These are phyloP conservation scores for Sphagnum contortum DNA, from an alignment of 225 moss, liverwort and hornwort species.

Conservation along the genomic window DNA sequence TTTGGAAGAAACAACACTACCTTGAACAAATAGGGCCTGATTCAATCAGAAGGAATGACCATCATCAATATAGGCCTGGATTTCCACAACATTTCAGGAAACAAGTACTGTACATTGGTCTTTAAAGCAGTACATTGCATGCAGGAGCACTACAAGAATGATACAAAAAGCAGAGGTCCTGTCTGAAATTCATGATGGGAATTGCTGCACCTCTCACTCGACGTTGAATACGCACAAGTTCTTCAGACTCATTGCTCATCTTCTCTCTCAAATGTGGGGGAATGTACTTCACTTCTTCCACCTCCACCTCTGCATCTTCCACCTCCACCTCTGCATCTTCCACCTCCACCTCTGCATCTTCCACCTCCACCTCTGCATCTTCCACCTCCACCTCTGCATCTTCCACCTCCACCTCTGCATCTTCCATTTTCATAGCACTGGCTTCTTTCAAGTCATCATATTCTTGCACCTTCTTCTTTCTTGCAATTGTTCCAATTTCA, in stretches of 20 bases:
- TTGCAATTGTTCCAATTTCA: not conserved
- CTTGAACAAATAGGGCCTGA: no score
- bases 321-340: not conserved
- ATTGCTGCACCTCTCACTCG: constrained; percentile 59
- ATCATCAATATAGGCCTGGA: no score
- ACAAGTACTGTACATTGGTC: no score
- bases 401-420: constrained; percentile 10
- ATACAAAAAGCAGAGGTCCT: no score
- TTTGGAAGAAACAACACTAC: no score
- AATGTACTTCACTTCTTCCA: constrained; percentile 57
- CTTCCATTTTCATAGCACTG: constrained; percentile 14
- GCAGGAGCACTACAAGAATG: no score
- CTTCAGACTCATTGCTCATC: constrained; percentile 45
- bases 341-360: constrained; percentile 4
- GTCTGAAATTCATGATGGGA: no score
- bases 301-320: constrained; percentile 17
- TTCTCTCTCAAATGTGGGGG: constrained; percentile 75
- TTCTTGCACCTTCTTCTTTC: no score
- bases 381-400: constrained; percentile 4
- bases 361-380: constrained; percentile 5
- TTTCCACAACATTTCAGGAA: no score
- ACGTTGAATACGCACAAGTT: constrained; percentile 62
- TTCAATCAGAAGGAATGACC: no score
- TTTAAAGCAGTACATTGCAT: no score
- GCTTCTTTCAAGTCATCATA: constrained; percentile 1